phyloP scores from a whole-genome alignment of 2,329 filamentous ascomycete species.

The Neofusicoccum umdonicola region DNA sequence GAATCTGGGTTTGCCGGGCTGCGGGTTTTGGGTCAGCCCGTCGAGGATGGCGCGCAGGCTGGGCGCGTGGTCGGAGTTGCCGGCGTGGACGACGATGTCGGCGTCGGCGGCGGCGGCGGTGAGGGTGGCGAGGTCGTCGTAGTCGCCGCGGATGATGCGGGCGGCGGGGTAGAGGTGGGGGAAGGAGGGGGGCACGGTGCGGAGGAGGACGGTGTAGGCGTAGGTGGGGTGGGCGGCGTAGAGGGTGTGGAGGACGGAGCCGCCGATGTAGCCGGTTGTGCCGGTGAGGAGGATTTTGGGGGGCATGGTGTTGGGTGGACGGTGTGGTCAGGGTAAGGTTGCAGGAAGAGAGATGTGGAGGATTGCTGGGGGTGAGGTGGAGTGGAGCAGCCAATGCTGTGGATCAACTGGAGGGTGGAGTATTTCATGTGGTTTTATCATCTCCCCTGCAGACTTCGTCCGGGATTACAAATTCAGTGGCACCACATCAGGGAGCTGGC shows the following conservation, averaged over 20 bases:
- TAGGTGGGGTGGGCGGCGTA: conserved; percentile 5
- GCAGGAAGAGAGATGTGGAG: too few relatives aligned
- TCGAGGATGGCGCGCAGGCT: conserved; percentile 45
- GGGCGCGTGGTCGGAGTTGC: conserved; percentile 29
- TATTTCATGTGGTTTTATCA: too few relatives aligned
- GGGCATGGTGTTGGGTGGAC: neutral
- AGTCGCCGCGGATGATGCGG: conserved; percentile 8
- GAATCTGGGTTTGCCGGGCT: conserved; percentile 35
- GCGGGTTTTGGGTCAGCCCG: conserved; percentile 30
- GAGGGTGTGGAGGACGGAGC: conserved; percentile 9
- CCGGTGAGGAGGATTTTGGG: conserved; percentile 4
- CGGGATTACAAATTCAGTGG: neutral
- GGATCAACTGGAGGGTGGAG: too few relatives aligned
- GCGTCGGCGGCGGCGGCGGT: neutral
- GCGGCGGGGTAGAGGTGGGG: neutral
- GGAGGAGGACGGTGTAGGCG: conserved; percentile 13
- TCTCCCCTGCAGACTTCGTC: too few relatives aligned
- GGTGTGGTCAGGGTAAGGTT: neutral
- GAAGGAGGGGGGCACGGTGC: neutral
- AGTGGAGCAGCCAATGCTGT: too few relatives aligned
- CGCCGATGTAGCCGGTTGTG: conserved; percentile 18
- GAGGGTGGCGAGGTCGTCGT: conserved; percentile 1
- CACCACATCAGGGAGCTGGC: neutral
- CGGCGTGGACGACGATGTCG: conserved; percentile 28
- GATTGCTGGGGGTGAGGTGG: neutral